Evolutionary conservation across 306 rosid species (phyloP), one percentile per base, ranked within the genome.

Genomic region (Trifolium subterraneum): DNA sequence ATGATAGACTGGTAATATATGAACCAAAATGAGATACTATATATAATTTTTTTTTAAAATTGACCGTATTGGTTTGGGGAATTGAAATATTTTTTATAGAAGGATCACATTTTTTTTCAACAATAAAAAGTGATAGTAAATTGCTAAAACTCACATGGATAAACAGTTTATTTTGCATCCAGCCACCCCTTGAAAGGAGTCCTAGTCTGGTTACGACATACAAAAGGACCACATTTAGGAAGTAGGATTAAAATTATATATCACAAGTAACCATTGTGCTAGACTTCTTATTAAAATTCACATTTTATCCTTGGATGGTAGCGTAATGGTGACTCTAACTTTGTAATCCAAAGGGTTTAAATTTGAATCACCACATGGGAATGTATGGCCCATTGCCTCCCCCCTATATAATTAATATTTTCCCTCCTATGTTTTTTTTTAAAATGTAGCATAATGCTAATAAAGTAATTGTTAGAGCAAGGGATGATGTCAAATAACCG

Each of bases 121-220:
- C 78, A 73, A 35, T 33, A 20, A 58, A 68, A 16, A 35, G 45
- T 45, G 36, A 78, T 8, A 44, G 66, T 69, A 16, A 19, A 68
- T 38, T 56, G 60, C 55, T 14, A 73, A 50, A 38, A 70, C 29
- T 65, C 79, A 27, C 47, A 35, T 29, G 11, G 14, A 64, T 10
- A 56, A 66, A 67, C 55, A 31, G 2, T 8, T 10, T 79, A 71
- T 59, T 67, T 64, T 10, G 13, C 19, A 58, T 44, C 44, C n/a
- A 41, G 47, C 20, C 48, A 7, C 27, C 12, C 55, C 4, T 14
- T 8, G 10, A 50, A 27, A 68, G 63, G 31, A 58, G 31, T 2
- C 14, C 42, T 31, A 68, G 45, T 18, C 76, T 67, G 75, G 45
- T 72, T 70, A 65, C 35, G 67, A 64, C 22, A 41, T 27, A 27